These are phyloP conservation scores for Phanerodontia chrysosporium DNA, from an alignment of 768 basidiomycete species.

Conservation along the genomic window DNA sequence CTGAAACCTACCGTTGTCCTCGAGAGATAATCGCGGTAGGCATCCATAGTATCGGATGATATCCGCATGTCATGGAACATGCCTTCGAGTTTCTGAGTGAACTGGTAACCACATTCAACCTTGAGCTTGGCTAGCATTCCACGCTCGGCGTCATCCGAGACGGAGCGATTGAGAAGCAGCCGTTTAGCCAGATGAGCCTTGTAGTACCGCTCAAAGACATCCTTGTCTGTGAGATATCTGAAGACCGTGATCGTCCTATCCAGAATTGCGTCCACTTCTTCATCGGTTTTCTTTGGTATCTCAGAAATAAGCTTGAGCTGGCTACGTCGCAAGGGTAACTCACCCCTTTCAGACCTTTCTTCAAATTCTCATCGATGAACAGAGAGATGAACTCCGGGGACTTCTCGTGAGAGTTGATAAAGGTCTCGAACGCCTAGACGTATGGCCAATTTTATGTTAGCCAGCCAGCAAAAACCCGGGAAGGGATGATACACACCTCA, in stretches of 20 bases:
- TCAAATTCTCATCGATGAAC: conserved; percentile 95
- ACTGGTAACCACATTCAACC: conserved; percentile 93
- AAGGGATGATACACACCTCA: conserved; percentile 52
- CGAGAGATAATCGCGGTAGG: conserved; percentile 60
- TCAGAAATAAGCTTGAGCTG: too few relatives aligned
- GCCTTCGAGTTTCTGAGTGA: conserved; percentile 95
- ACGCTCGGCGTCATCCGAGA: conserved; percentile 96
- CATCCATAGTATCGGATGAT: conserved; percentile 75
- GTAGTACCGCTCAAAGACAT: conserved; percentile 97
- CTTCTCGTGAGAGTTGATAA: conserved; percentile 84
- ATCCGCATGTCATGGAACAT: conserved; percentile 98
- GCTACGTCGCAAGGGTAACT: too few relatives aligned
- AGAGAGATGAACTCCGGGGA: conserved; percentile 93
- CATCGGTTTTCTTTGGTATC: conserved; percentile 78
- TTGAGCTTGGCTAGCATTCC: conserved; percentile 97
- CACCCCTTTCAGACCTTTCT: conserved; percentile 92
- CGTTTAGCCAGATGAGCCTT: conserved; percentile 94
- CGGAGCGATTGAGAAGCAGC: conserved; percentile 77
- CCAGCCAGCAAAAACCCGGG: not conserved
- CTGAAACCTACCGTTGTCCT: conserved; percentile 51
- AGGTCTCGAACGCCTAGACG: conserved; percentile 92
- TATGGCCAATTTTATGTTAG: not conserved
- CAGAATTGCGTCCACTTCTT: conserved; percentile 82
- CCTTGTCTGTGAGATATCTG: conserved; percentile 91
- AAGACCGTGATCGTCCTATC: conserved; percentile 97